Evolutionary conservation across 2,329 filamentous ascomycete species (phyloP), one percentile per base, ranked within the genome.

Genomic region (Aspergillus pseudoterreus): DNA sequence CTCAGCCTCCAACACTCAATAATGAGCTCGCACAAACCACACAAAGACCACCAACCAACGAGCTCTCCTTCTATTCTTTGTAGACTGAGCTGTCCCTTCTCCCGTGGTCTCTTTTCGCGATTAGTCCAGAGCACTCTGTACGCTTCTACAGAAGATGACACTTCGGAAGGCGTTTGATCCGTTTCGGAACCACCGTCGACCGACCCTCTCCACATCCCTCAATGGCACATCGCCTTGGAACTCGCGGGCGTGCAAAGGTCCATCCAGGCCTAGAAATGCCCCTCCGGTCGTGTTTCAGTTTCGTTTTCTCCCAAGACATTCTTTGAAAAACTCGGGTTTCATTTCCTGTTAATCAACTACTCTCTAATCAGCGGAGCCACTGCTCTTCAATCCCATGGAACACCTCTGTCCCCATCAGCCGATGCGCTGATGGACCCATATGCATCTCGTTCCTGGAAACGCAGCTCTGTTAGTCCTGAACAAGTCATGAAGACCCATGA

Each of bases 401-500:
- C 38, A 73, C 62, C 41, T 70, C 69, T 39, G 56, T 57, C 32
- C 66, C 70, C 64, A 74, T 63, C 39, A 74, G 60, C 33, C 64
- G 63, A 52, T 73, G 69, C 21, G 67, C 69, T 19, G 60, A 64
- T 21, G 69, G 64, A 4, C 71, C 70, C 47, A 73, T 54, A 56
- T 72, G 68, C 66, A 75, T 70, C 19, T 71, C 64, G 57, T 74
- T 66, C 71, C 72, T 75, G 56, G 14, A 38, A 47, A 58, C 45
- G 38, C 33, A 19, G 44, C 55, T 45, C 43, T 27, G 51, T 50
- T 45, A 51, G 43, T 45, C 27, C 39, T 41, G 42, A 27, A 50
- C 41, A 46, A 50, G 30, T 47, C 32, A 47, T 33, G 43, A 19
- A 15, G 39, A 27, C 27, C 42, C 51, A 48, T 42, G 45, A 30